Conservation (phyloP, 139 green algal genomes). For the Chlorella ohadii region DNA sequence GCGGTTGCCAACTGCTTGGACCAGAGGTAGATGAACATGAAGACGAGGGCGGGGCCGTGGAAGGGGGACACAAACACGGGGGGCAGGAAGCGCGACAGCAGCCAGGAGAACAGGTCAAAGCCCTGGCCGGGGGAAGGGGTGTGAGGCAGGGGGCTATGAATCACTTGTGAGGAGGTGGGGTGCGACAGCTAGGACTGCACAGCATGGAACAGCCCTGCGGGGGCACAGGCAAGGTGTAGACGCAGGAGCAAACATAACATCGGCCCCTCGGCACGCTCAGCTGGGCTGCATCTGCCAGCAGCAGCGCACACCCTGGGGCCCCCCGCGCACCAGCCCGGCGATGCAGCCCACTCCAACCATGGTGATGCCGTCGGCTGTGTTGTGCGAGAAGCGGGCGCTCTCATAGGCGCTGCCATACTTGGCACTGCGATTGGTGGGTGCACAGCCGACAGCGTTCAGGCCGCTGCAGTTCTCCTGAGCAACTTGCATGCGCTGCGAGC, state of each 20-base stretch:
- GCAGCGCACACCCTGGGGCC: too few species aligned
- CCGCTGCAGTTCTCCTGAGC: too few species aligned
- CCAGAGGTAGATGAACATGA: conserved; percentile 83
- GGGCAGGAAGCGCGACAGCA: conserved; percentile 4
- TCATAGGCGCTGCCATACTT: conserved; percentile 66
- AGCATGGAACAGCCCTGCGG: too few species aligned
- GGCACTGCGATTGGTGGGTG: conserved; percentile 44
- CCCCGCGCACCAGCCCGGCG: conserved; percentile 2
- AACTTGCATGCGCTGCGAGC: too few species aligned
- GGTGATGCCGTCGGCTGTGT: conserved; percentile 42
- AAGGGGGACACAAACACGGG: conserved; percentile 55
- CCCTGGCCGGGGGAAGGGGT: background rate
- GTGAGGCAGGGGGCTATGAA: background rate
- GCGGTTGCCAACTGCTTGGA: conserved; percentile 33
- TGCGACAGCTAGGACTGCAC: too few species aligned
- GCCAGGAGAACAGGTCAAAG: conserved; percentile 30
- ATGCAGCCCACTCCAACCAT: conserved; percentile 34
- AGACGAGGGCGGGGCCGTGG: conserved; percentile 63
- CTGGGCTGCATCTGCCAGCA: too few species aligned
- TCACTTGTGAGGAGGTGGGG: background rate
- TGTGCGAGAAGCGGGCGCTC: conserved; percentile 51
- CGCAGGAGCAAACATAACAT: too few species aligned
- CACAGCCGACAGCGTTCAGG: too few species aligned
- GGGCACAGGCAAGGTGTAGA: too few species aligned
- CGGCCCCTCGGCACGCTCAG: too few species aligned